phyloP scores from a whole-genome alignment of 345 rosid species.

The Barbarea vulgaris region DNA sequence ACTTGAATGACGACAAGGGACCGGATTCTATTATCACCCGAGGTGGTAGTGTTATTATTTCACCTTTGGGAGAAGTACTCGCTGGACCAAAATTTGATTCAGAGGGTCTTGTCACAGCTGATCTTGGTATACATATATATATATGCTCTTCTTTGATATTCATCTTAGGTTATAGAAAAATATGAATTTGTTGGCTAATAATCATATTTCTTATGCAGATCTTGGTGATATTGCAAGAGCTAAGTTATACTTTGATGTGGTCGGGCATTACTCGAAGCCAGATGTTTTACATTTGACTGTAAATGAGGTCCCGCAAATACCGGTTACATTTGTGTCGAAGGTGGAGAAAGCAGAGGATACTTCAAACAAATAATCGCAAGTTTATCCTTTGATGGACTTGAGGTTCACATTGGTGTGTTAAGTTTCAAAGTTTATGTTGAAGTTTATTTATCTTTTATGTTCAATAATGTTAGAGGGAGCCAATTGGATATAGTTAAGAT shows the following conservation, averaged over 20 bases:
- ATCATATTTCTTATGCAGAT: slow-evolving; percentile 46
- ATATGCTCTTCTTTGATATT: background rate
- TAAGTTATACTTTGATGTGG: slow-evolving; percentile 86
- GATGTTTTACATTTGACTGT: slow-evolving; percentile 79
- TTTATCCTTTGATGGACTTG: background rate
- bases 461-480: slow-evolving; percentile 4
- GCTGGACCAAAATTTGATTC: slow-evolving; percentile 93
- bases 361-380: background rate
- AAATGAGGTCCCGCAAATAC: slow-evolving; percentile 58
- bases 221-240: slow-evolving; percentile 84
- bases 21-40: slow-evolving; percentile 72
- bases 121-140: slow-evolving; percentile 60
- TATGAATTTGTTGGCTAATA: background rate
- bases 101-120: slow-evolving; percentile 84
- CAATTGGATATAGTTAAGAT: background rate
- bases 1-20: slow-evolving; percentile 48
- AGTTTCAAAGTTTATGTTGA: background rate
- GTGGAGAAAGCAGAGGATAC: slow-evolving; percentile 34
- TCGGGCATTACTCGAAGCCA: slow-evolving; percentile 87
- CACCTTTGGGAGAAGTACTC: slow-evolving; percentile 75
- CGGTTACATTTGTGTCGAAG: slow-evolving; percentile 63
- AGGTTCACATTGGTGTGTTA: background rate
- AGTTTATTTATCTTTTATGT: background rate
- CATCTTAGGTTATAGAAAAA: background rate
- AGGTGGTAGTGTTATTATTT: slow-evolving; percentile 90